Evolutionary conservation across 2,329 filamentous ascomycete species (phyloP).

Genomic region (Simplicillium aogashimaense): DNA sequence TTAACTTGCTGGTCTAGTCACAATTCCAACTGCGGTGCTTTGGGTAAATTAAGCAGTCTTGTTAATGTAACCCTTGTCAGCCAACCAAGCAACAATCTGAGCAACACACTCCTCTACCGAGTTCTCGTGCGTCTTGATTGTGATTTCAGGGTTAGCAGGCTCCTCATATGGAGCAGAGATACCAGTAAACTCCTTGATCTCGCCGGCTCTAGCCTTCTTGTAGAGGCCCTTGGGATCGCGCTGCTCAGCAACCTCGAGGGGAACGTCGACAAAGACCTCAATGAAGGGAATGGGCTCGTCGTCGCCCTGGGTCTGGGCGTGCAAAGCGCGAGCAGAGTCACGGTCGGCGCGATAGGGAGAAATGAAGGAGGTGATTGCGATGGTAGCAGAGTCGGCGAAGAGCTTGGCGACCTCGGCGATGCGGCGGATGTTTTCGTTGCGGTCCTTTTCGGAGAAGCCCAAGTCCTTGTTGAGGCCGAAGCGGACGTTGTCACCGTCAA

Average conservation of each 20-base stretch:
- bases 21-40: too few species aligned
- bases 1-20: too few species aligned
- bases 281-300: constrained; percentile 76
- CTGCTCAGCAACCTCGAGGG: constrained; percentile 84
- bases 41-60: constrained; percentile 15
- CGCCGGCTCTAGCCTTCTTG: constrained; percentile 87
- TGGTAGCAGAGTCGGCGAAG: constrained; percentile 80
- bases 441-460: constrained; percentile 84
- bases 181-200: constrained; percentile 96
- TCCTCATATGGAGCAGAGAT: constrained; percentile 93
- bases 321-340: constrained; percentile 69
- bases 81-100: constrained; percentile 73
- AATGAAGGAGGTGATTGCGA: constrained; percentile 95
- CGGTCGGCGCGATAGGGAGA: constrained; percentile 87
- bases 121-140: constrained; percentile 71
- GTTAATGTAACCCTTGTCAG: constrained; percentile 47
- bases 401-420: constrained; percentile 96
- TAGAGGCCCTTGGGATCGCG: constrained; percentile 96
- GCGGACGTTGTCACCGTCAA: constrained; percentile 97
- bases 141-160: constrained; percentile 76
- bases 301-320: constrained; percentile 41
- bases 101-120: constrained; percentile 82
- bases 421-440: constrained; percentile 95
- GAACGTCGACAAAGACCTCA: constrained; percentile 88
- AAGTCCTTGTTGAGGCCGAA: constrained; percentile 98